Conservation (phyloP, 1,284 basidiomycete species). For the Marasmius oreades region DNA sequence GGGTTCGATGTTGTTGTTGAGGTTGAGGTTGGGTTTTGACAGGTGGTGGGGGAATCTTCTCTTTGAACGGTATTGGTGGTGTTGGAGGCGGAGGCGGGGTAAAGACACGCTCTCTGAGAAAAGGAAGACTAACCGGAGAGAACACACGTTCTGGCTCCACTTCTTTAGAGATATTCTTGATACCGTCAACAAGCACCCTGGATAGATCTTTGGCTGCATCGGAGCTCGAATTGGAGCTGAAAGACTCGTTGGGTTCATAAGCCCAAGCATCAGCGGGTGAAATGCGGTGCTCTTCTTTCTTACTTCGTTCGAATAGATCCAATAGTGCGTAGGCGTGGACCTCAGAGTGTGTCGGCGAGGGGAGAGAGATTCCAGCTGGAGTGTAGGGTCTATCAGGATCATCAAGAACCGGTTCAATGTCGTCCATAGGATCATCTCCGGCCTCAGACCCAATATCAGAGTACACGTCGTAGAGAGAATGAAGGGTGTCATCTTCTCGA, state of each 20-base stretch:
- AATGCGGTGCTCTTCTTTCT: not conserved
- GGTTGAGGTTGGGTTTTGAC: not conserved
- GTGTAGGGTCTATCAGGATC: not conserved
- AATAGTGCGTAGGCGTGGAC: not conserved
- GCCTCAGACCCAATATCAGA: slow-evolving; percentile 23
- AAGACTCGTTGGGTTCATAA: not conserved
- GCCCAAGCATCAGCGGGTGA: not conserved
- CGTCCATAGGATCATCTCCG: slow-evolving; percentile 3
- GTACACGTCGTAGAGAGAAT: slow-evolving; percentile 41
- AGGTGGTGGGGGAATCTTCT: not conserved
- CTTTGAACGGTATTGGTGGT: not conserved
- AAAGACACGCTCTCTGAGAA: not conserved
- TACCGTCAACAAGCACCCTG: not conserved
- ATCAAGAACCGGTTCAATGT: no score
- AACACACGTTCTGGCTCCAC: not conserved
- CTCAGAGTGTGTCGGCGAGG: not conserved
- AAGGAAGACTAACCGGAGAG: not conserved
- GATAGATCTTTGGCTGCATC: not conserved
- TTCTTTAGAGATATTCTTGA: not conserved
- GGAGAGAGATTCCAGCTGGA: not conserved
- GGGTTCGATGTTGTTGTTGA: not conserved
- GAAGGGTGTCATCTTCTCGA: slow-evolving; percentile 35
- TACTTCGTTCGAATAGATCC: not conserved
- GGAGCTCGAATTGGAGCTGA: not conserved
- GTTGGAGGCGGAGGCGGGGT: not conserved